Conservation (phyloP, 768 basidiomycete species). For the Tephrocybe sp. region DNA sequence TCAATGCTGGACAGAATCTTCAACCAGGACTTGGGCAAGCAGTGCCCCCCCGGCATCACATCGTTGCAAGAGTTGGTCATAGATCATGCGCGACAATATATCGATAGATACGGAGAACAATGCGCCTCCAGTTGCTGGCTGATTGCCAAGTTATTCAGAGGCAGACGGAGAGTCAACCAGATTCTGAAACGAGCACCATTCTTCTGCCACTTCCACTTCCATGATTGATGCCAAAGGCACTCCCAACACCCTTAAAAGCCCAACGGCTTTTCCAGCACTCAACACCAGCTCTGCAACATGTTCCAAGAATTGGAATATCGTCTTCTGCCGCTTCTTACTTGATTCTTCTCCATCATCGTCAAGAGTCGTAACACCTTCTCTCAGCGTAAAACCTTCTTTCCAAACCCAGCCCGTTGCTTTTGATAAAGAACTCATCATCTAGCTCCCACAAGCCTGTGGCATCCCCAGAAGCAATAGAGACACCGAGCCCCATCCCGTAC, state of each 20-base stretch:
- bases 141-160: not conserved
- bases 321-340: constrained; percentile 23
- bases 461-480: constrained; percentile 29
- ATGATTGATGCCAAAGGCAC: constrained; percentile 19
- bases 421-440: constrained; percentile 81
- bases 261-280: constrained; percentile 72
- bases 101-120: constrained; percentile 58
- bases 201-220: constrained; percentile 22
- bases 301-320: constrained; percentile 59
- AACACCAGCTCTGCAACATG: constrained; percentile 59
- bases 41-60: constrained; percentile 50
- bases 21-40: constrained; percentile 56
- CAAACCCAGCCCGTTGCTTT: constrained; percentile 67
- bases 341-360: constrained; percentile 13
- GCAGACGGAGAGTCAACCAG: constrained; percentile 29
- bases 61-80: constrained; percentile 57
- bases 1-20: constrained; percentile 67
- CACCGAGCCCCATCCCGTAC: constrained; percentile 62
- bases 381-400: constrained; percentile 65
- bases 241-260: constrained; percentile 65
- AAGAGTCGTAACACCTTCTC: constrained; percentile 36
- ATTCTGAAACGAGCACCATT: constrained; percentile 42
- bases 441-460: constrained; percentile 35
- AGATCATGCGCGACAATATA: constrained; percentile 57
- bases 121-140: constrained; percentile 12